Base-by-base conservation (phyloP, 257 asterid genomes). In the Vinca minor region DNA sequence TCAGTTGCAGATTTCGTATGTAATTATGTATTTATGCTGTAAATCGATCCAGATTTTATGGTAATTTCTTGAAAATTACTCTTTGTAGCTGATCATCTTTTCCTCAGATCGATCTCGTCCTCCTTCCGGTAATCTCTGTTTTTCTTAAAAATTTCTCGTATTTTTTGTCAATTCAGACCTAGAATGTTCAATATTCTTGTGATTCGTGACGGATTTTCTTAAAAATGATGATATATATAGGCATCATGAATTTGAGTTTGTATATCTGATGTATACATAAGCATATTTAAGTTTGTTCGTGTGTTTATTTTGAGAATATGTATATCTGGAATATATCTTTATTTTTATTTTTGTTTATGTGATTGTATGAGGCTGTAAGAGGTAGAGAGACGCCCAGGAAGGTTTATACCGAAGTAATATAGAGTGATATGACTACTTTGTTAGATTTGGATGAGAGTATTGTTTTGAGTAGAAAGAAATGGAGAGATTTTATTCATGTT, bases 51-150 rank as follows among this genome's bases (percentile, higher is more conserved):
- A 8, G 32, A 26, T n/a, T 59, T 23, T 54, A 8, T 14, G 54
- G 23, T 29, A 26, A 31, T 20, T 8, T 42, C 11, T 14, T 48
- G 47, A 49, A 44, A 36, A 5, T 17, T 3, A 3, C 41, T 63
- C 35, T 35, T 18, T 60, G 63, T 42, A 45, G 65, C 61, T 63
- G 52, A 70, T 62, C 59, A 69, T 36, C 64, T 28, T 21, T 17
- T 42, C 23, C 39, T 44, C 60, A 66, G 74, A 70, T 70, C 74
- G 21, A 41, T 35, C n/a, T 36, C 44, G 2, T 29, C 59, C 20
- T n/a, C 54, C 15, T 54, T 14, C 42, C 4, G 15, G 65, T 54
- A 53, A 63, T 32, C 50, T 42, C 34, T 11, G 13, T 59, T 36
- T 21, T 12, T 28, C 52, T 41, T 53, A 2, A 21, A 15, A 5